Evolutionary conservation across 805 yeast genomes (phyloP).

Genomic region (Metschnikowia baotianmanensis): DNA sequence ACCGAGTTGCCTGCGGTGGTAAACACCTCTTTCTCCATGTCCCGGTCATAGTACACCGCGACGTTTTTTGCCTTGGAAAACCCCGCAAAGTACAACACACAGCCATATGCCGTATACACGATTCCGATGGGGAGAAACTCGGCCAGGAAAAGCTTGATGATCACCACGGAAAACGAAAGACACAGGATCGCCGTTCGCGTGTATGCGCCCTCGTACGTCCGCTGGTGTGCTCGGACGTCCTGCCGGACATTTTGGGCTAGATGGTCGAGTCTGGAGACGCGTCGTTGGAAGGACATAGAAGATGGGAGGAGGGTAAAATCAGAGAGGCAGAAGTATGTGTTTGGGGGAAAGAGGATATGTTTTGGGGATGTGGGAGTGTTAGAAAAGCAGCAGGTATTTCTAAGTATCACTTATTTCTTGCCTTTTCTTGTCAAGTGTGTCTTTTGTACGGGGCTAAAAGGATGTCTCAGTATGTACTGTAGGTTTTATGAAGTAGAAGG

Average conservation of each 20-base stretch:
- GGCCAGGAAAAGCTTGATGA: constrained; percentile 59
- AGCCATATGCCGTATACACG: constrained; percentile 62
- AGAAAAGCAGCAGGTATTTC: no score
- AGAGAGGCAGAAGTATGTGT: neutral
- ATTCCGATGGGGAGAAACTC: constrained; percentile 69
- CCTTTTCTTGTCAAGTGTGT: no score
- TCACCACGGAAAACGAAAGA: constrained; percentile 60
- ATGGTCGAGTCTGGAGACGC: constrained; percentile 32
- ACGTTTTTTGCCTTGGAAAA: constrained; percentile 35
- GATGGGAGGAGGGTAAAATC: neutral
- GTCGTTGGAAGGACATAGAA: constrained; percentile 9
- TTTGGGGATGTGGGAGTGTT: no score
- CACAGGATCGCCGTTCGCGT: constrained; percentile 69
- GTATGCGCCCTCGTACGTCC: constrained; percentile 86
- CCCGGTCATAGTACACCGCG: constrained; percentile 37
- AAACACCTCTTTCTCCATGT: constrained; percentile 41
- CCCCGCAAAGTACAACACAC: constrained; percentile 38
- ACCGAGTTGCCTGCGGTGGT: constrained; percentile 64
- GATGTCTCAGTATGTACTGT: no score
- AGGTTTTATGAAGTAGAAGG: no score
- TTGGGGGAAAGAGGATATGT: no score
- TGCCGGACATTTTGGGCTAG: constrained; percentile 41
- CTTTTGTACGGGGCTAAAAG: no score
- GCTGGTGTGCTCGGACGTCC: constrained; percentile 66
- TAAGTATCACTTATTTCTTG: no score